phyloP scores from a whole-genome alignment of 805 yeast genomes.

The Gaillardinia entomophila region DNA sequence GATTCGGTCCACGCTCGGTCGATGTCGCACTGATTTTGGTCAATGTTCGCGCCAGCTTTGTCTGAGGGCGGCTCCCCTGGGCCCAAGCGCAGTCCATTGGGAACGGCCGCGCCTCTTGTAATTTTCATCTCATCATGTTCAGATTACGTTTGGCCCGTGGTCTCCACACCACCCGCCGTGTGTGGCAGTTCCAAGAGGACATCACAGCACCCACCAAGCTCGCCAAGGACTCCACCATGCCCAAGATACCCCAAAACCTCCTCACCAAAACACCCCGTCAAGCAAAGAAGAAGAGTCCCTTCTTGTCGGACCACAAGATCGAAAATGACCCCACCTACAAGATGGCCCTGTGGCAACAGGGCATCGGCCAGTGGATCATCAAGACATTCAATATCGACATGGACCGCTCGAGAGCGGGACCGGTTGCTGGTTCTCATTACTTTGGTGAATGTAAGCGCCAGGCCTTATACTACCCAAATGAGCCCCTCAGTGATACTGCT shows the following conservation, averaged over 20 bases:
- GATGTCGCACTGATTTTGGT: too few species aligned
- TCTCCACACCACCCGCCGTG: not conserved
- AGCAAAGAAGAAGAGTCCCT: conserved; percentile 30
- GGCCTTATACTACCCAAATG: conserved; percentile 72
- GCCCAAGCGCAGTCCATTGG: too few species aligned
- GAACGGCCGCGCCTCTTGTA: too few species aligned
- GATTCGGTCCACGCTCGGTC: too few species aligned
- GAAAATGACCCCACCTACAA: conserved; percentile 31
- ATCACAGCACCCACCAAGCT: conserved; percentile 26
- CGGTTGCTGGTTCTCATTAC: conserved; percentile 86
- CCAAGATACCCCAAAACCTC: conserved; percentile 30
- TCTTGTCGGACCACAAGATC: conserved; percentile 31
- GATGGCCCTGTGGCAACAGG: conserved; percentile 31
- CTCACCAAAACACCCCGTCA: conserved; percentile 30
- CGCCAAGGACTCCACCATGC: conserved; percentile 36
- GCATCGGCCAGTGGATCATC: conserved; percentile 61
- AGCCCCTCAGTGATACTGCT: conserved; percentile 67
- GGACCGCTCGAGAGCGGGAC: conserved; percentile 90
- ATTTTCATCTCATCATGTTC: too few species aligned
- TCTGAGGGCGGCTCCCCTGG: too few species aligned
- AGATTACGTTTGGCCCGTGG: too few species aligned
- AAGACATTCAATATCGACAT: conserved; percentile 69
- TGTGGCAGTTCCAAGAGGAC: conserved; percentile 7
- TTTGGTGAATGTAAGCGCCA: conserved; percentile 84
- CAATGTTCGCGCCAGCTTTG: too few species aligned